Conservation (phyloP, 1,139 yeast genomes). For the Keqinozyma sinolaborantium region DNA sequence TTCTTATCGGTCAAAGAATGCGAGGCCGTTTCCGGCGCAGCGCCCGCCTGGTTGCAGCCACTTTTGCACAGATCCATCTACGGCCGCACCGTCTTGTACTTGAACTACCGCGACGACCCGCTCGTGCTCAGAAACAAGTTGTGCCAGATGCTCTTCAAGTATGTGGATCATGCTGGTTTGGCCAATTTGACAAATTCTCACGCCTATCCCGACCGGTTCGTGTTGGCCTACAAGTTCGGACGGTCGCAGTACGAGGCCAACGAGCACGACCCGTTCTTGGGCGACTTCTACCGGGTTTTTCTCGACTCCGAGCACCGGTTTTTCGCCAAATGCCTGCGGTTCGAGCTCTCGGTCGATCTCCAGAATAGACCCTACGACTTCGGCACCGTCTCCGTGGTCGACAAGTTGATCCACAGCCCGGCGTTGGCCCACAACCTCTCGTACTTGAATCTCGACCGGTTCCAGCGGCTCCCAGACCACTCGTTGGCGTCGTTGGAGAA, state of each 20-base stretch:
- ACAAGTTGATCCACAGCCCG: constrained; percentile 5
- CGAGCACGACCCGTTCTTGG: constrained; percentile 6
- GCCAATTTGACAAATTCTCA: constrained; percentile 1
- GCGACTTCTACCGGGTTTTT: constrained; percentile 4
- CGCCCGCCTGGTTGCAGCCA: constrained; percentile 1
- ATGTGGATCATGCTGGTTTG: constrained; percentile 6
- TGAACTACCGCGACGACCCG: constrained; percentile 6
- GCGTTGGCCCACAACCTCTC: constrained; percentile 8
- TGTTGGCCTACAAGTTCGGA: constrained; percentile 10
- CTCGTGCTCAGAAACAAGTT: constrained; percentile 2
- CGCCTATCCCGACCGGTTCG: constrained; percentile 11
- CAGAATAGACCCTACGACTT: constrained; percentile 9
- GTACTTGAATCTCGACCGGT: constrained; percentile 12
- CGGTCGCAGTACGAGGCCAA: constrained; percentile 7
- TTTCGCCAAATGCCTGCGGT: constrained; percentile 5
- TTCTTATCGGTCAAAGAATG: constrained; percentile 12
- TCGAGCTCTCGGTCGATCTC: constrained; percentile 14
- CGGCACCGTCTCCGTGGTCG: constrained; percentile 6
- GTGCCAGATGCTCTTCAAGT: constrained; percentile 10
- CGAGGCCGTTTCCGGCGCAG: constrained; percentile 6
- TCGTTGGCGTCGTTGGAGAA: constrained; percentile 3
- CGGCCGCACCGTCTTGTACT: constrained; percentile 10
- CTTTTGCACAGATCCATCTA: constrained; percentile 8
- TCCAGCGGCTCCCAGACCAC: constrained; percentile 9
- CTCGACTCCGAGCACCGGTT: constrained; percentile 1